Conservation (phyloP, 208 protist species). For the Crithidia fasciculata region DNA sequence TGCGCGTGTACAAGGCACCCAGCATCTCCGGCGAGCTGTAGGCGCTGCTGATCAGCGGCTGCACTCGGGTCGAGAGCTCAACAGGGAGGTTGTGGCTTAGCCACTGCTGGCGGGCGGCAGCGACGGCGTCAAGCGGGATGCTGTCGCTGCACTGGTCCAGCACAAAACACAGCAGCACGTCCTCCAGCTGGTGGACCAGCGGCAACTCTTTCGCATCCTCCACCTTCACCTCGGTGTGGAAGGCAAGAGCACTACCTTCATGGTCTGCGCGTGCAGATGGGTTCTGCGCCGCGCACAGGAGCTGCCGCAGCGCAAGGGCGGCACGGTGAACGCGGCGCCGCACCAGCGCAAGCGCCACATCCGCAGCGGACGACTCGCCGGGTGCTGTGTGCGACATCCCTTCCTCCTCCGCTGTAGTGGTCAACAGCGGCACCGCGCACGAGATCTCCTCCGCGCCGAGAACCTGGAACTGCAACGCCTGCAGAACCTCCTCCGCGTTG, state of each 20-base stretch:
- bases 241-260: neutral
- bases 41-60: slow-evolving; percentile 24
- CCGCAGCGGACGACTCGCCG: neutral
- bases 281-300: slow-evolving; percentile 1
- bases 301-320: slow-evolving; percentile 45
- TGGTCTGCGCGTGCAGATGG: neutral
- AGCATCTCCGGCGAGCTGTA: slow-evolving; percentile 33
- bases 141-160: slow-evolving; percentile 81
- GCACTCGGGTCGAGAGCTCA: slow-evolving; percentile 28
- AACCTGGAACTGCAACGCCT: slow-evolving; percentile 11
- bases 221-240: slow-evolving; percentile 3
- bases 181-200: slow-evolving; percentile 15
- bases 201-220: slow-evolving; percentile 3
- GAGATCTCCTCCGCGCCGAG: neutral
- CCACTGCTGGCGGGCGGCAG: slow-evolving; percentile 26
- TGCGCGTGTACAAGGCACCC: slow-evolving; percentile 52
- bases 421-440: neutral
- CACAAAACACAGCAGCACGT: slow-evolving; percentile 73
- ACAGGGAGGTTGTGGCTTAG: slow-evolving; percentile 12
- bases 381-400: neutral
- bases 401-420: no score
- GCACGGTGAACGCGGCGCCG: slow-evolving; percentile 54
- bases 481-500: slow-evolving; percentile 8
- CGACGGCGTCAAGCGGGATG: slow-evolving; percentile 34
- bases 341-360: slow-evolving; percentile 38